Base-by-base conservation (phyloP, 352 stramenopile genomes). In the Pythium dissimile region DNA sequence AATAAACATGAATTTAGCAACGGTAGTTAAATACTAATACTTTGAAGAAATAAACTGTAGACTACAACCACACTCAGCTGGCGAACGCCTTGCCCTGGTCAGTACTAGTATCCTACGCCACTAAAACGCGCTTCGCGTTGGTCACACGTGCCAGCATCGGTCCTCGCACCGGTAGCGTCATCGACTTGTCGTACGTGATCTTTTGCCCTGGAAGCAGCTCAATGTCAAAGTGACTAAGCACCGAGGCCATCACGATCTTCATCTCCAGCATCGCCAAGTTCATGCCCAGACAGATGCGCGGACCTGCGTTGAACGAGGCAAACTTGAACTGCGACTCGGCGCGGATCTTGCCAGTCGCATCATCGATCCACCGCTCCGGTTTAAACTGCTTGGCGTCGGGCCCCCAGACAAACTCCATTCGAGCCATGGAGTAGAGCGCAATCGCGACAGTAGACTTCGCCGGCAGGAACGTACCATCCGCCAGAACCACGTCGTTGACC, bases 401-500 rank as follows among this genome's bases (percentile, higher is more conserved):
- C 3, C 69, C 73, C 74, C 79, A 87, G 0, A 84, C 47, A 23
- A 65, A 44, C 11, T 47, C 46, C 32, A 70, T 66, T 21, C 73
- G 59, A 9, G 66, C 73, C 61, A 87, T 64, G 0, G 62, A 57
- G 37, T 80, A 86, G 5, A 67, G 64, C 1, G 68, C 54, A 38
- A 76, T 71, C 11, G 55, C 60, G 1, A 80, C 71, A 21, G 52
- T 66, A 1, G 81, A 54, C 3, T 62, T 38, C 16, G 70, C 79
- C 28, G 67, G 23, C 1, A 80, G 50, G 23, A 47, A 59, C 21
- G 67, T 76, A 18, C 69, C 66, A 28, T 57, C 49, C 12, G 18
- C 67, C 10, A 76, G 38, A 32, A 69, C 49, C n/a, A 66, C 53
- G 54, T 75, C 72, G 3, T 49, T 15, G 28, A 51, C 46, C 11